Evolutionary conservation across 148 eudicot genomes (phyloP).

Genomic region (Cornus suecica): DNA sequence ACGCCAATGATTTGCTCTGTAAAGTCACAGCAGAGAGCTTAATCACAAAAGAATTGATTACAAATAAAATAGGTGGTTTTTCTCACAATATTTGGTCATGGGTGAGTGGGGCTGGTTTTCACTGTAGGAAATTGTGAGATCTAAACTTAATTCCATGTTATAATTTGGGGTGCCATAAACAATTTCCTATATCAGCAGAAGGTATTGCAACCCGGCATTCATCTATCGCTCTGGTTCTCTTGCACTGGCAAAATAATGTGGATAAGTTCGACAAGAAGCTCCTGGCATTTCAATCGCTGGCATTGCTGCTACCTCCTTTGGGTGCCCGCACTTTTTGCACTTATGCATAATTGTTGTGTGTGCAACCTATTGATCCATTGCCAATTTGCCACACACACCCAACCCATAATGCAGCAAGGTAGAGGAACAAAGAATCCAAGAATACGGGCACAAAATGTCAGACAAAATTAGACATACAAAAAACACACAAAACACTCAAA

Average conservation of each 20-base stretch:
- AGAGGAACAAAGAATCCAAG: conserved; percentile 52
- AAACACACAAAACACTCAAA: conserved; percentile 54
- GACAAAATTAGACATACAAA: conserved; percentile 46
- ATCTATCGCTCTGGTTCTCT: conserved; percentile 44
- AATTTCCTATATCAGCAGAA: too few species aligned
- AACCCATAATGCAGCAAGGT: conserved; percentile 65
- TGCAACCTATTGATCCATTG: conserved; percentile 83
- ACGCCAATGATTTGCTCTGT: conserved; percentile 81
- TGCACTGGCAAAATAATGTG: conserved; percentile 50
- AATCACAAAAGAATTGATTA: not conserved
- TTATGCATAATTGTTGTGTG: conserved; percentile 94
- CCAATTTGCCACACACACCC: conserved; percentile 72
- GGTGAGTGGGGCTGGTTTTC: too few species aligned
- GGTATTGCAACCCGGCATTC: conserved; percentile 37
- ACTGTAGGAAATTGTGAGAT: too few species aligned
- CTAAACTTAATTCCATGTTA: too few species aligned
- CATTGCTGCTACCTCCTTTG: conserved; percentile 77
- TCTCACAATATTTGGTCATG: not conserved
- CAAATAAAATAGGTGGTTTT: too few species aligned
- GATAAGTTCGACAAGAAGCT: conserved; percentile 48
- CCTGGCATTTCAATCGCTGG: conserved; percentile 73
- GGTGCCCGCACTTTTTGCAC: conserved; percentile 87
- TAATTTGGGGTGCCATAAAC: too few species aligned
- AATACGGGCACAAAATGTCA: conserved; percentile 67
- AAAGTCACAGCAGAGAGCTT: conserved; percentile 5